Conservation (phyloP, 163 green algal species). For the Prototheca stagnorum region DNA sequence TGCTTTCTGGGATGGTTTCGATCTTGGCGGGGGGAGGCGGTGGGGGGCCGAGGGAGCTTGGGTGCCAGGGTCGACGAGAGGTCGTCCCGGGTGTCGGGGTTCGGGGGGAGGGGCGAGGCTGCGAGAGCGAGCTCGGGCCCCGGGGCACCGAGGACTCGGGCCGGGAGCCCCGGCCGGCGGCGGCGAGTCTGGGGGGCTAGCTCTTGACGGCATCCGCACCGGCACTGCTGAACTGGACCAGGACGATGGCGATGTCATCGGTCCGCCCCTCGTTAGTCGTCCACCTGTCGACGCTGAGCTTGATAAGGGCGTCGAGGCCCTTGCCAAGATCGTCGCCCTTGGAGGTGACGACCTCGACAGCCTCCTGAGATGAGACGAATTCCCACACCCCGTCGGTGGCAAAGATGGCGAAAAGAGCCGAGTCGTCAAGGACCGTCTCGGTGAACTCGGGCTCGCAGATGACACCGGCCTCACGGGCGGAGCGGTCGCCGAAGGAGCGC, state of each 20-base stretch:
- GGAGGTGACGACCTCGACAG: constrained; percentile 53
- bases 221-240: constrained; percentile 54
- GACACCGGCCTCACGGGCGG: constrained; percentile 75
- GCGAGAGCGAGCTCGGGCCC: not conserved
- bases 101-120: not conserved
- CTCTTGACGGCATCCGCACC: too few relatives aligned
- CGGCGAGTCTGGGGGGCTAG: too few relatives aligned
- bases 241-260: constrained; percentile 85
- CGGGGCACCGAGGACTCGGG: too few relatives aligned
- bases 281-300: constrained; percentile 70
- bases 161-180: too few relatives aligned
- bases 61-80: not conserved
- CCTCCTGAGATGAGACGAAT: constrained; percentile 71
- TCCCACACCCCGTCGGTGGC: constrained; percentile 88
- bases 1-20: not conserved
- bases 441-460: constrained; percentile 69
- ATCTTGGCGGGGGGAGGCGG: not conserved
- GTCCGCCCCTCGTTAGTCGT: constrained; percentile 75
- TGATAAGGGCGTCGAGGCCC: constrained; percentile 50
- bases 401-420: constrained; percentile 59
- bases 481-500: constrained; percentile 71
- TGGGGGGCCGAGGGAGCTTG: not conserved
- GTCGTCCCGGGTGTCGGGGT: not conserved
- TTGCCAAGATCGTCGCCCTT: constrained; percentile 49
- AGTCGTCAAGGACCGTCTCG: not conserved